A percentile compares a stretch with the other conserved stretches of the same genome.
These are phyloP conservation scores for Leishmania amazonensis DNA, from an alignment of 208 protist species.

Conservation along the genomic window DNA sequence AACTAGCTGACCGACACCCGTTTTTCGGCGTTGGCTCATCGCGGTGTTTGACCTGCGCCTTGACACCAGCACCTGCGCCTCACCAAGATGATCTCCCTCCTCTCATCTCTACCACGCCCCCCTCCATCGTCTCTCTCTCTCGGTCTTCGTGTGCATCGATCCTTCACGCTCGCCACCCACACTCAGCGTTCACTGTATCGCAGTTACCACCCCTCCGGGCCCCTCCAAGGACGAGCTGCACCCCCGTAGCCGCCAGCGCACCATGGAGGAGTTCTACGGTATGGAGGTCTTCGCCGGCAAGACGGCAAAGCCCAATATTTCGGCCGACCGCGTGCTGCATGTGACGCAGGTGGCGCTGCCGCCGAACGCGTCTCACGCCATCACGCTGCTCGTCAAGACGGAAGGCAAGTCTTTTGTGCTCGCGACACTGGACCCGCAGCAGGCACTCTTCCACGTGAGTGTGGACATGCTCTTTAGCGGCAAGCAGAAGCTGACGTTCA, in stretches of 20 bases:
- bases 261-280: slow-evolving; percentile 84
- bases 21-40: neutral
- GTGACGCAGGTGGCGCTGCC: slow-evolving; percentile 74
- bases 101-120: neutral
- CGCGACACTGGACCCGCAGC: slow-evolving; percentile 74
- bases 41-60: neutral
- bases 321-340: slow-evolving; percentile 61
- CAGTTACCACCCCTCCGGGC: neutral
- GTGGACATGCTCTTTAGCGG: slow-evolving; percentile 69
- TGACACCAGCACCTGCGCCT: neutral
- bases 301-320: slow-evolving; percentile 58
- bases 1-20: neutral
- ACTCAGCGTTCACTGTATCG: neutral
- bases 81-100: neutral
- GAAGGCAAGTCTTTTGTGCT: slow-evolving; percentile 60
- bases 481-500: slow-evolving; percentile 51
- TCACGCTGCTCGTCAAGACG: slow-evolving; percentile 45
- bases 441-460: slow-evolving; percentile 54
- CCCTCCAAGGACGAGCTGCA: too few species aligned
- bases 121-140: neutral
- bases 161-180: neutral
- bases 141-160: neutral
- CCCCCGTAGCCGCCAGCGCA: neutral
- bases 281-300: slow-evolving; percentile 67
- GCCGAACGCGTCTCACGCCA: slow-evolving; percentile 41